A percentile compares a stretch with the other conserved stretches of the same genome.
phyloP scores from a whole-genome alignment of 2,329 filamentous ascomycete genomes.

The Clarireedia paspali region DNA sequence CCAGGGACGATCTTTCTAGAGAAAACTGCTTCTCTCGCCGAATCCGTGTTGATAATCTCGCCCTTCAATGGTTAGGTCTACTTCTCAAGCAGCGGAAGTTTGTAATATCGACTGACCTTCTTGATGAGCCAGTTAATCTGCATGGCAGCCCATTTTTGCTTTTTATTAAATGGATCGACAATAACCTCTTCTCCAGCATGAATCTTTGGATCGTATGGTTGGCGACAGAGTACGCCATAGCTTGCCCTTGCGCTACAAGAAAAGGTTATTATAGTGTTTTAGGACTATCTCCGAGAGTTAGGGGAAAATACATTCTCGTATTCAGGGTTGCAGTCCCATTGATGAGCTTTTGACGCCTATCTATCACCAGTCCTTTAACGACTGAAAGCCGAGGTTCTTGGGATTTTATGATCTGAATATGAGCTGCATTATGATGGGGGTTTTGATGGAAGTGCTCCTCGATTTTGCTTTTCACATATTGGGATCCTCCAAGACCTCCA shows the following conservation, averaged over 20 bases:
- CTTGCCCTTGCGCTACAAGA: conserved; percentile 31
- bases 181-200: conserved; percentile 33
- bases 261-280: background rate
- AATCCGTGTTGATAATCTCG: conserved; percentile 33
- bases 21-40: conserved; percentile 23
- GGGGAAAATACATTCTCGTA: conserved; percentile 26
- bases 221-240: conserved; percentile 35
- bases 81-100: background rate
- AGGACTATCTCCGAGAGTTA: background rate
- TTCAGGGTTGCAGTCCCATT: conserved; percentile 36
- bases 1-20: conserved; percentile 29
- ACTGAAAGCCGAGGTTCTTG: conserved; percentile 48
- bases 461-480: conserved; percentile 38
- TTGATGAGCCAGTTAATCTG: conserved; percentile 38
- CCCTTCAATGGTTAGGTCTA: conserved; percentile 26
- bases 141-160: conserved; percentile 31
- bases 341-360: conserved; percentile 41
- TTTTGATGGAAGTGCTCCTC: conserved; percentile 31
- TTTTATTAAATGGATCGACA: conserved; percentile 30
- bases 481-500: conserved; percentile 39
- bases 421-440: conserved; percentile 31
- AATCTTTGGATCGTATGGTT: conserved; percentile 31
- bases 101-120: conserved; percentile 24
- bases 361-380: conserved; percentile 43
- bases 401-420: conserved; percentile 35